Percentiles rank a stretch among this genome's conserved stretches.
These are phyloP conservation scores for Phytophthora litchii DNA, from an alignment of 352 stramenopile genomes.

Conservation along the genomic window DNA sequence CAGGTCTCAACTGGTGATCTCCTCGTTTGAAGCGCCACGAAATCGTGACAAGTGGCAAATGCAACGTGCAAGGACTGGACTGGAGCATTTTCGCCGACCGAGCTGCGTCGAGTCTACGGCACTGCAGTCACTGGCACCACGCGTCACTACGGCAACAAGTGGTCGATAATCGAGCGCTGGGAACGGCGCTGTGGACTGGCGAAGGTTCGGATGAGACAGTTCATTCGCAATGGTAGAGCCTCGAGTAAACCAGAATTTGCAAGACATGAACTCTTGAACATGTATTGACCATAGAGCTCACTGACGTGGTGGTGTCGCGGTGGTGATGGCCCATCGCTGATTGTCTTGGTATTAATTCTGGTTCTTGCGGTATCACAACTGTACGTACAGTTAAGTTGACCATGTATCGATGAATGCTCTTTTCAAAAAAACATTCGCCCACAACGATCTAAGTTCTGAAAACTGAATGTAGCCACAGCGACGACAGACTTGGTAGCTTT, in stretches of 20 bases:
- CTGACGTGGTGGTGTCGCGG: too few relatives aligned
- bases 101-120: not conserved
- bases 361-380: too few relatives aligned
- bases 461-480: too few relatives aligned
- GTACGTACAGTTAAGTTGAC: too few relatives aligned
- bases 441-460: too few relatives aligned
- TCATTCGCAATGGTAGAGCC: not conserved
- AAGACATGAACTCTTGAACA: not conserved
- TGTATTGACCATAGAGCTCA: not conserved
- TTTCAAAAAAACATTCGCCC: too few relatives aligned
- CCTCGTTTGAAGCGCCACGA: constrained; percentile 5
- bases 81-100: constrained; percentile 14
- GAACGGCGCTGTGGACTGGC: constrained; percentile 4
- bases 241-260: too few relatives aligned
- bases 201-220: constrained; percentile 14
- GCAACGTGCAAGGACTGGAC: constrained; percentile 1
- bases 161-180: not conserved
- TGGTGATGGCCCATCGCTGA: too few relatives aligned
- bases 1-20: not conserved
- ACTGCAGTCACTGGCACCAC: constrained; percentile 2
- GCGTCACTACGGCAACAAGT: constrained; percentile 5
- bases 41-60: constrained; percentile 23
- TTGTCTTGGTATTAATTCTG: too few relatives aligned
- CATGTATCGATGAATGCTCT: too few relatives aligned
- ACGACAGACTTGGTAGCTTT: too few relatives aligned